Base-by-base conservation (phyloP, 1,139 yeast species). In the Lodderomyces beijingensis region DNA sequence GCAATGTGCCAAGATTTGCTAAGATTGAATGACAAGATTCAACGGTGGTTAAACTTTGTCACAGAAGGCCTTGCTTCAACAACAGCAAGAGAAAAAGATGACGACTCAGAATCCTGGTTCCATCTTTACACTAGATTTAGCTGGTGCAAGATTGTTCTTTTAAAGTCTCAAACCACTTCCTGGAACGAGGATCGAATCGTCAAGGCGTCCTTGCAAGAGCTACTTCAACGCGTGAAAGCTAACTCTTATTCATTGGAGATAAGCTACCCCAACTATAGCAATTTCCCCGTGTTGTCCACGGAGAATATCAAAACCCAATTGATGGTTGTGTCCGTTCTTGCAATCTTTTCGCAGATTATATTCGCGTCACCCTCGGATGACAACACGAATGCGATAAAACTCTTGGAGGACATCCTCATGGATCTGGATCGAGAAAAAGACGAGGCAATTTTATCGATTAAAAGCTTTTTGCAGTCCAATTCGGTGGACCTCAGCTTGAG, bases 401-500 rank as follows among this genome's bases (percentile, higher is more conserved):
- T 82, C 1, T 55, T 86, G 9, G 86, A 83, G 43, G 59, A 68
- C 2, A 74, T 85, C 3, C 53, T 78, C 10, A 50, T 59, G 24
- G 51, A 49, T 10, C 29, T 21, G 32, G 27, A 34, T 31, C 12
- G 25, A 7, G 21, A 11, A 6, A 31, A 33, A 4, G 41, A 47
- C 21, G 55, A 55, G 6, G 63, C 65, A 0, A 47, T 63, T 8
- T 18, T 34, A 2, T 76, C 87, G 3, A 77, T 86, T 50, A 63
- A 68, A 16, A 54, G 60, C 12, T 87, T 87, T 46, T 62, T 91
- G 14, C 59, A 62, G 2, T 62, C 63, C 10, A 78, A 95, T 0
- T 75, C 91, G 0, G 63, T 82, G 14, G 81, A 78, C 24, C 70
- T 88, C 55, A 76, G 74, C 36, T 59, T 87, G 24, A 78, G 78